Conservation (phyloP, 169 alveolate species). For the Perkinsus chesapeaki region DNA sequence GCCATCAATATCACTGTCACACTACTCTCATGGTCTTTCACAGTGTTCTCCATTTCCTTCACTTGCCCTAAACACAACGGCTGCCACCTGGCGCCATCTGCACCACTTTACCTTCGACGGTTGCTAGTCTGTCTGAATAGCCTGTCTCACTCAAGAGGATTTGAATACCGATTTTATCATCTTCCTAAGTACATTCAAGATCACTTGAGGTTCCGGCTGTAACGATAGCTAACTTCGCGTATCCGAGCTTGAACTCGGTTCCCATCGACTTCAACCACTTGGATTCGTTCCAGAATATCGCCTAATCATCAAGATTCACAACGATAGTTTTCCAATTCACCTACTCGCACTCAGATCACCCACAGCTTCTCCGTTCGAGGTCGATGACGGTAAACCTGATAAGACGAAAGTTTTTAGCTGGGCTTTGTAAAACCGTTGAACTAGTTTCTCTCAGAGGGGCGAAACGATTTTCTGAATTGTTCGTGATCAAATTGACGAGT, state of each 20-base stretch:
- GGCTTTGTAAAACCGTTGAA: too few relatives aligned
- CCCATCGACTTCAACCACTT: background rate
- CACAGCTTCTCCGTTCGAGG: background rate
- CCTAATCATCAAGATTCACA: background rate
- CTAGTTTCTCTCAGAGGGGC: background rate
- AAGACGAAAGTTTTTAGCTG: too few relatives aligned
- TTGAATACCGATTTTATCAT: background rate
- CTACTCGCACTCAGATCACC: background rate
- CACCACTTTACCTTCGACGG: background rate
- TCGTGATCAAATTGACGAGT: background rate
- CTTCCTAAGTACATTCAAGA: background rate
- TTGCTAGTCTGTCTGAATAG: background rate
- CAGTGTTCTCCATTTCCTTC: too few relatives aligned
- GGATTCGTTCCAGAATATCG: background rate
- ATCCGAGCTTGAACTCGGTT: background rate
- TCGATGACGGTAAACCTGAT: too few relatives aligned
- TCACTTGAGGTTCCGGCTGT: background rate
- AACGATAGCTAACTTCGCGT: background rate
- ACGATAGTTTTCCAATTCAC: background rate
- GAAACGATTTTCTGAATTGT: too few relatives aligned
- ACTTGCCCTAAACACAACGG: too few relatives aligned
- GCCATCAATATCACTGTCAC: too few relatives aligned
- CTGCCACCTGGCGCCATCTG: too few relatives aligned
- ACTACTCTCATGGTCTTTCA: too few relatives aligned
- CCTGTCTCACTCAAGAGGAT: background rate